Evolutionary conservation across 345 rosid species (phyloP).

Genomic region (Nasturtium officinale): DNA sequence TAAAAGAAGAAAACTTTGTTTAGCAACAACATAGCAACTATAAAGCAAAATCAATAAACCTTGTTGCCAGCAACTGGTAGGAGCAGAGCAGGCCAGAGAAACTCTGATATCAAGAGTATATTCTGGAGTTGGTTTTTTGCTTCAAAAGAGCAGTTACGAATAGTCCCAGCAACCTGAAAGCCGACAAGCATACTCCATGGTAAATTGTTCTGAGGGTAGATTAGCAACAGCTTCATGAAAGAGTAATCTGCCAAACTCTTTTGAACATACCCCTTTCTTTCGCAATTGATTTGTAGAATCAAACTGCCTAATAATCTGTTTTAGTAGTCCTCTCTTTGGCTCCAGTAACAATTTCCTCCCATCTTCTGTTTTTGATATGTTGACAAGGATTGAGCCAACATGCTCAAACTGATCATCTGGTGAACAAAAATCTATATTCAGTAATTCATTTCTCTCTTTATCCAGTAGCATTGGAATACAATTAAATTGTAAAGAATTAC

Average conservation of each 20-base stretch:
- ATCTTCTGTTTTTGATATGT: conserved; percentile 79
- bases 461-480: background rate
- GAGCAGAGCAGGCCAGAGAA: conserved; percentile 93
- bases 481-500: background rate
- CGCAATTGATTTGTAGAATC: conserved; percentile 70
- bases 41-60: conserved; percentile 45
- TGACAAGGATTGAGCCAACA: conserved; percentile 89
- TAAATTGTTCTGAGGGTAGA: background rate
- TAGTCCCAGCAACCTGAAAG: conserved; percentile 77
- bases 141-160: conserved; percentile 90
- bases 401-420: conserved; percentile 92
- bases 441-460: background rate
- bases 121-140: conserved; percentile 83
- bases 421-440: background rate
- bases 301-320: conserved; percentile 81
- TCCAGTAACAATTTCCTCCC: conserved; percentile 83
- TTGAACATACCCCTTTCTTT: conserved; percentile 77
- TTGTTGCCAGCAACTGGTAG: conserved; percentile 91
- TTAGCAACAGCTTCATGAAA: background rate
- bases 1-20: conserved; percentile 1
- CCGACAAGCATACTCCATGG: background rate
- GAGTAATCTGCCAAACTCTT: conserved; percentile 10
- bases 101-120: conserved; percentile 81
- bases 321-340: conserved; percentile 73
- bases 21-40: background rate